Conservation (phyloP, 2,329 filamentous ascomycete genomes). For the Verticillium nonalfalfae region DNA sequence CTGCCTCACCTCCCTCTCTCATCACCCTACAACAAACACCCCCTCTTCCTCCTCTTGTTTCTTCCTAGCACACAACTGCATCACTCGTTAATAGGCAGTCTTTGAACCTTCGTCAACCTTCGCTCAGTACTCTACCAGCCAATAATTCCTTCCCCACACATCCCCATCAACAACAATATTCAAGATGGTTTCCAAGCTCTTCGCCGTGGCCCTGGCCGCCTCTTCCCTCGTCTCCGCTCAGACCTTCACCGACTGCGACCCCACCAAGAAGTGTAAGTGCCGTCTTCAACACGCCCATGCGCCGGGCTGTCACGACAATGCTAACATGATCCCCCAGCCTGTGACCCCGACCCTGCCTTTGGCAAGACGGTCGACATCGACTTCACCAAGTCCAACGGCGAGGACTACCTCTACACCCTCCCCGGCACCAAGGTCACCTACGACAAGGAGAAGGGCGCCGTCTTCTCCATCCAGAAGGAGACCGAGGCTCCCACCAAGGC, state of each 20-base stretch:
- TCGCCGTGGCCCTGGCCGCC: constrained; percentile 43
- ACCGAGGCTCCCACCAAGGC: constrained; percentile 66
- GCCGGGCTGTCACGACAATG: neutral
- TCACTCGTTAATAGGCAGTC: constrained; percentile 2
- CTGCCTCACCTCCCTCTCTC: constrained; percentile 1
- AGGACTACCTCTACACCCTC: constrained; percentile 42
- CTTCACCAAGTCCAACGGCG: constrained; percentile 68
- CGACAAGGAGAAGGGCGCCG: constrained; percentile 38
- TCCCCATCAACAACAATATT: neutral
- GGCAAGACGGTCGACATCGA: constrained; percentile 60
- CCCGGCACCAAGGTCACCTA: constrained; percentile 43
- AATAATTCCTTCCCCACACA: neutral
- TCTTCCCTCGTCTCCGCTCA: constrained; percentile 45
- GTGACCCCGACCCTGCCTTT: constrained; percentile 70
- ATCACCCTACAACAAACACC: neutral
- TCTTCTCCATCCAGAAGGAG: constrained; percentile 62
- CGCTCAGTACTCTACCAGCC: neutral
- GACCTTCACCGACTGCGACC: constrained; percentile 51
- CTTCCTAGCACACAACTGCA: constrained; percentile 3
- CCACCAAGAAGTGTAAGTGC: constrained; percentile 40
- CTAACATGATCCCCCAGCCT: constrained; percentile 35
- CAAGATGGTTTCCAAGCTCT: constrained; percentile 26
- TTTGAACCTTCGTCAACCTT: neutral
- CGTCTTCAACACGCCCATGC: neutral
- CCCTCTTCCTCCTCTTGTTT: neutral